Evolutionary conservation across 306 rosid genomes (phyloP).

Genomic region (Neltuma alba): DNA sequence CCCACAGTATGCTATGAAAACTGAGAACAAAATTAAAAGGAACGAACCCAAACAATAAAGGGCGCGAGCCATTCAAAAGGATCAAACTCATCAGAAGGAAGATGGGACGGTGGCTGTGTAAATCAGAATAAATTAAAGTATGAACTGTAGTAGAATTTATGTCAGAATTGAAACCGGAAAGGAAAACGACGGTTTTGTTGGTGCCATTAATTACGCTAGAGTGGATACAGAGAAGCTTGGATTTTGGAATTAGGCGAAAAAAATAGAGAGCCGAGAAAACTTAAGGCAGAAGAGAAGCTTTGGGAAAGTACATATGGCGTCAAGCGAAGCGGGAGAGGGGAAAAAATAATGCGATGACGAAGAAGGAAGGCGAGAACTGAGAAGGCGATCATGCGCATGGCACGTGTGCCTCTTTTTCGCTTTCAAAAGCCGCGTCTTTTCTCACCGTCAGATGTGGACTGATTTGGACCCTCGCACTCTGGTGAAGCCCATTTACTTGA

Average conservation of each 20-base stretch:
- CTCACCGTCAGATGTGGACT: background rate
- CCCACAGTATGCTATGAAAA: slow-evolving; percentile 33
- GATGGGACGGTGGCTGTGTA: background rate
- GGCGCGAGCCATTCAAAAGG: slow-evolving; percentile 61
- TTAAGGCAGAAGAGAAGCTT: slow-evolving; percentile 9
- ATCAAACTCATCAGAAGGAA: slow-evolving; percentile 45
- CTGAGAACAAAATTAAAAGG: slow-evolving; percentile 26
- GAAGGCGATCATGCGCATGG: background rate
- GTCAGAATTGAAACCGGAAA: background rate
- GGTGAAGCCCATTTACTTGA: background rate
- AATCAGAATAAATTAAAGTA: background rate
- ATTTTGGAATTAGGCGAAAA: background rate
- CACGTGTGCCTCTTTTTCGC: background rate
- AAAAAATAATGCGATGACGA: background rate
- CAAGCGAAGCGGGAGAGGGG: background rate
- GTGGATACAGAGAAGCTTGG: background rate
- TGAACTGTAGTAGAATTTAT: slow-evolving; percentile 22
- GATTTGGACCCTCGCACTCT: background rate
- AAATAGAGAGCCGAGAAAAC: background rate
- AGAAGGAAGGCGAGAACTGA: background rate
- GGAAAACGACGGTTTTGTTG: slow-evolving; percentile 7
- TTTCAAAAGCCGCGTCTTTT: background rate
- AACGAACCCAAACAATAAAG: slow-evolving; percentile 31
- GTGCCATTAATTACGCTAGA: background rate
- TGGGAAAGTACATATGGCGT: background rate